phyloP scores from a whole-genome alignment of 2,329 filamentous ascomycete genomes.

The Cladosporium colombiae region DNA sequence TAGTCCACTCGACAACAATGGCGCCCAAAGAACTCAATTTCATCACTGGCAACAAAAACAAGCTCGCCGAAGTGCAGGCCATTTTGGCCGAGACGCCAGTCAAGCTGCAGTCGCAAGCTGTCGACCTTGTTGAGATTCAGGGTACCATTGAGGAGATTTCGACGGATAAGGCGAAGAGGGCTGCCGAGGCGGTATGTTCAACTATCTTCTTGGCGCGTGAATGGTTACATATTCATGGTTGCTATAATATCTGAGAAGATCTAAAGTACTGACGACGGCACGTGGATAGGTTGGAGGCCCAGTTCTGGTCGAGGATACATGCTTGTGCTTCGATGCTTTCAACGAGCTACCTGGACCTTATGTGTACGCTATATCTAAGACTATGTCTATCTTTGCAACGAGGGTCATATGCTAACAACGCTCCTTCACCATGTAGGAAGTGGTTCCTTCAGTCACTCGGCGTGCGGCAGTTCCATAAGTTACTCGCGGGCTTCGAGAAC shows the following conservation, averaged over 20 bases:
- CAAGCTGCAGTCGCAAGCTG: conserved; percentile 68
- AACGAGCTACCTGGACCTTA: conserved; percentile 93
- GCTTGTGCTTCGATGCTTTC: conserved; percentile 87
- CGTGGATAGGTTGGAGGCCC: conserved; percentile 70
- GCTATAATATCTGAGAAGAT: neutral
- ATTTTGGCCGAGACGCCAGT: conserved; percentile 74
- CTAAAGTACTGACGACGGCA: neutral
- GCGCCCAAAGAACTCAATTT: conserved; percentile 69
- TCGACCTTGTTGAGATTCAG: conserved; percentile 89
- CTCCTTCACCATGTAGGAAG: conserved; percentile 61
- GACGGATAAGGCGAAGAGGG: conserved; percentile 78
- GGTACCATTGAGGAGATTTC: conserved; percentile 91
- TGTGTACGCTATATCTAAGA: conserved; percentile 63
- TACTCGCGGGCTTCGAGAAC: conserved; percentile 84
- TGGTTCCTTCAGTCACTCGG: conserved; percentile 87
- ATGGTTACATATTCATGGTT: neutral
- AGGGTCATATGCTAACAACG: neutral
- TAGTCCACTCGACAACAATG: conserved; percentile 23
- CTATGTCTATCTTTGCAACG: neutral
- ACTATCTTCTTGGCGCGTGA: neutral
- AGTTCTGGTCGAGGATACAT: conserved; percentile 93
- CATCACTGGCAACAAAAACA: conserved; percentile 95
- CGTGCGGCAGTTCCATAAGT: conserved; percentile 82
- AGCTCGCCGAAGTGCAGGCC: conserved; percentile 83
- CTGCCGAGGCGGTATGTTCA: conserved; percentile 69